These are phyloP conservation scores for Lithohypha guttulata DNA, from an alignment of 2,329 filamentous ascomycete species.

Conservation along the genomic window DNA sequence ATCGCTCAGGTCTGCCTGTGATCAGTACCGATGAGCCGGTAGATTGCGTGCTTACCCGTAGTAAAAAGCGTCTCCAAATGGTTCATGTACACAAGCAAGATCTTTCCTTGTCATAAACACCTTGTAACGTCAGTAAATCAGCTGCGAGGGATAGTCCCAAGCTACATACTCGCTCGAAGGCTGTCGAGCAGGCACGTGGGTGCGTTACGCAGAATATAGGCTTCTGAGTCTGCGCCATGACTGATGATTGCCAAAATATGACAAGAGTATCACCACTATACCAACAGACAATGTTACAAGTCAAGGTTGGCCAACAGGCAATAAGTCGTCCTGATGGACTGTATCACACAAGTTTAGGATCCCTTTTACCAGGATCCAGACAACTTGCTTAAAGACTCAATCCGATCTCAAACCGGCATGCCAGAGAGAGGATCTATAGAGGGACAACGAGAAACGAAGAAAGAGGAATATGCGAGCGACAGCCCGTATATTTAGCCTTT, in stretches of 20 bases:
- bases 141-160: conserved; percentile 3
- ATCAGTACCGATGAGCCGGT: conserved; percentile 11
- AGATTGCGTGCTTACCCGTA: conserved; percentile 32
- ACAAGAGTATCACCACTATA: background rate
- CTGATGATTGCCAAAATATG: background rate
- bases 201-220: conserved; percentile 91
- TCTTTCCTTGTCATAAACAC: conserved; percentile 92
- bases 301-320: conserved; percentile 7
- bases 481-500: background rate
- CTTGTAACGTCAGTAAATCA: conserved; percentile 33
- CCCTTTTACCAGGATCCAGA: conserved; percentile 8
- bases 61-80: conserved; percentile 94
- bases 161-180: conserved; percentile 73
- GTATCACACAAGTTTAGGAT: background rate
- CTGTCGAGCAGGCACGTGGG: conserved; percentile 88
- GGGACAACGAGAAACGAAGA: background rate
- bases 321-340: conserved; percentile 3
- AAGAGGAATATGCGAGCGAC: background rate
- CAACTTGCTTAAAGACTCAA: background rate
- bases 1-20: conserved; percentile 66
- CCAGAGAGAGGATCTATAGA: background rate
- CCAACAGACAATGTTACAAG: conserved; percentile 11
- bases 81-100: conserved; percentile 81
- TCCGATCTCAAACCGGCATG: background rate
- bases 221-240: conserved; percentile 42